Evolutionary conservation across 805 yeast species (phyloP).

Genomic region (Danielia oregonensis): DNA sequence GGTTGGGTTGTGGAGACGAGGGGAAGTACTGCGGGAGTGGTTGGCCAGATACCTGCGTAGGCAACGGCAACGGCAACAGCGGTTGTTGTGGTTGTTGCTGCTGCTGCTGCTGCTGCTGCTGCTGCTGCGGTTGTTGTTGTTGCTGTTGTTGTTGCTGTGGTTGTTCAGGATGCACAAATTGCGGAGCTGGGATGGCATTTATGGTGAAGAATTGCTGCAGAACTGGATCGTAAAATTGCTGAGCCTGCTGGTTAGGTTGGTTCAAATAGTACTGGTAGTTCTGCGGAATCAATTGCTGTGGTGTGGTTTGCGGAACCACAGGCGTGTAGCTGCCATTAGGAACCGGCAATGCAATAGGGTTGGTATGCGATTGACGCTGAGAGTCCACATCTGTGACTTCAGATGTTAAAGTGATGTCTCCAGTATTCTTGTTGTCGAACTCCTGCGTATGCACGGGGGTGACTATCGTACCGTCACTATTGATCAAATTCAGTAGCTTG

Average conservation of each 20-base stretch:
- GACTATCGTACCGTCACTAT: conserved; percentile 43
- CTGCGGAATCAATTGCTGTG: conserved; percentile 13
- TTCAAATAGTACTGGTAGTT: conserved; percentile 21
- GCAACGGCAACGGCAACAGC: not conserved
- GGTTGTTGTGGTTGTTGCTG: not conserved
- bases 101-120: not conserved
- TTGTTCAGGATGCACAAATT: conserved; percentile 18
- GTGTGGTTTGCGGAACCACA: conserved; percentile 8
- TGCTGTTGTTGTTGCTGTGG: conserved; percentile 20
- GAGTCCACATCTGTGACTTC: not conserved
- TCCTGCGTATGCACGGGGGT: conserved; percentile 33
- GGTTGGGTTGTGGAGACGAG: conserved; percentile 28
- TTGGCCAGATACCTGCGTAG: conserved; percentile 4
- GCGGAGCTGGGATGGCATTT: conserved; percentile 30
- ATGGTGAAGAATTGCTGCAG: conserved; percentile 42
- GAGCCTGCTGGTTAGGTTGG: conserved; percentile 28
- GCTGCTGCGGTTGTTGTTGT: conserved; percentile 2
- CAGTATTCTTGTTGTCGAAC: conserved; percentile 5
- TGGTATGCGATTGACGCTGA: not conserved
- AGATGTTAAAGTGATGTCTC: conserved; percentile 4
- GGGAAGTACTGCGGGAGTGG: conserved; percentile 37
- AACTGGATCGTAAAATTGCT: conserved; percentile 41
- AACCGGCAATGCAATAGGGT: not conserved
- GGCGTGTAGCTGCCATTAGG: conserved; percentile 2
- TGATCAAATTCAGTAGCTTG: conserved; percentile 37